phyloP scores from a whole-genome alignment of 1,284 basidiomycete genomes.

The Ceratobasidium sp. region DNA sequence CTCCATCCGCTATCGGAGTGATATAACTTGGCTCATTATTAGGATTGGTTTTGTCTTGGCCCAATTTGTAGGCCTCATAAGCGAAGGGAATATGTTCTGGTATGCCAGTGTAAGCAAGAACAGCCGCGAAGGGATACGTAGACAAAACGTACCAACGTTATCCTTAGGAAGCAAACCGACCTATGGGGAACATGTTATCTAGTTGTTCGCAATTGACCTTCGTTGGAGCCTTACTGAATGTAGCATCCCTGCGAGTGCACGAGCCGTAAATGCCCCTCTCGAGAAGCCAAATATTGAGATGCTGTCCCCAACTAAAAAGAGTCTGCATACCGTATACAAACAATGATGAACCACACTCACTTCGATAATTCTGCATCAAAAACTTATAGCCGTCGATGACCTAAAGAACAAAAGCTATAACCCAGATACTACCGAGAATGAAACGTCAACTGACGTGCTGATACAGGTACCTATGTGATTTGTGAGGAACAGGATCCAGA shows the following conservation, averaged over 20 bases:
- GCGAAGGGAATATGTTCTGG: conserved; percentile 42
- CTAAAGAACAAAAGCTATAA: conserved; percentile 38
- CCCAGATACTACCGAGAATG: too few species aligned
- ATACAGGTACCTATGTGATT: conserved; percentile 22
- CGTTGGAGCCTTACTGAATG: too few species aligned
- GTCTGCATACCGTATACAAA: not conserved
- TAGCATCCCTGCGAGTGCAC: conserved; percentile 40
- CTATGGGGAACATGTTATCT: not conserved
- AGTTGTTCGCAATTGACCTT: not conserved
- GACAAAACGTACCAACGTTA: conserved; percentile 21
- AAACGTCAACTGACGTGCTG: conserved; percentile 30
- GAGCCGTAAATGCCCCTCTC: conserved; percentile 39
- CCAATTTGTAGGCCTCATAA: conserved; percentile 41
- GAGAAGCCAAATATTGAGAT: conserved; percentile 39
- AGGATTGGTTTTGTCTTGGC: not conserved
- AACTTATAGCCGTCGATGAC: conserved; percentile 33
- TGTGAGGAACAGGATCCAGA: not conserved
- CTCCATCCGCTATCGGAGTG: too few species aligned
- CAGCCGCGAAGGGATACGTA: too few species aligned
- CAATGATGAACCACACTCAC: not conserved
- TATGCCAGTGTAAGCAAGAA: not conserved
- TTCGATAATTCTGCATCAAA: conserved; percentile 20
- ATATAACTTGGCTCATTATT: not conserved
- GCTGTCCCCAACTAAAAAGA: conserved; percentile 30
- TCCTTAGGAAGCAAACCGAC: conserved; percentile 18